These are phyloP conservation scores for Trapa bicornis DNA, from an alignment of 345 rosid species.

Conservation along the genomic window DNA sequence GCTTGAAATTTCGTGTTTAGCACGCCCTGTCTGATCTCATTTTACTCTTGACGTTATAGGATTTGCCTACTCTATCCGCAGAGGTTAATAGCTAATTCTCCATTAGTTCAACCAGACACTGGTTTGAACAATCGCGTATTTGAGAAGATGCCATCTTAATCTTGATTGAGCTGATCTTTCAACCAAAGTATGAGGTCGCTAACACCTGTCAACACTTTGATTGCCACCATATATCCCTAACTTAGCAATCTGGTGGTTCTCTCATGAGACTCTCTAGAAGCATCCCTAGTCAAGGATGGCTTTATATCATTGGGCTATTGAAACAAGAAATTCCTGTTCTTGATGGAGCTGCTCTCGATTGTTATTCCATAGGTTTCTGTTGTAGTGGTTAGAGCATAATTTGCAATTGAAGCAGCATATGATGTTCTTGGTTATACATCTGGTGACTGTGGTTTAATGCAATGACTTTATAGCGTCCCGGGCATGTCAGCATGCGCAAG, in stretches of 20 bases:
- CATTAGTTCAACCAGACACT: background rate
- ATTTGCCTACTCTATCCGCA: background rate
- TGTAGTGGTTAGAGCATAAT: background rate
- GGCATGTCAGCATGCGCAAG: conserved; percentile 45
- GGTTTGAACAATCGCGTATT: background rate
- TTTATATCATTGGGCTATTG: background rate
- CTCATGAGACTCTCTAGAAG: background rate
- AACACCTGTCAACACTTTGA: background rate
- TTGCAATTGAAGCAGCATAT: background rate
- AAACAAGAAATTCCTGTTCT: background rate
- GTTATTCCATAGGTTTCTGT: background rate
- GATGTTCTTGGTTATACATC: background rate
- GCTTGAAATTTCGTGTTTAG: background rate
- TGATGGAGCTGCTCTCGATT: background rate
- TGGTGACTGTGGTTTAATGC: conserved; percentile 3
- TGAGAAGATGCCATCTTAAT: background rate
- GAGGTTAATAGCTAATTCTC: background rate
- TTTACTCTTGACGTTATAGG: background rate
- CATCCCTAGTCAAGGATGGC: background rate
- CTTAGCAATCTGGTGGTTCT: background rate
- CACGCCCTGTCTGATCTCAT: background rate
- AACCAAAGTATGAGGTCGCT: background rate
- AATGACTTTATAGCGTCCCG: conserved; percentile 24
- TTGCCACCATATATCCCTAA: background rate
- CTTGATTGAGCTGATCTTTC: background rate